phyloP scores from a whole-genome alignment of 2,329 filamentous ascomycete genomes.

The Rutstroemia sydowiana region DNA sequence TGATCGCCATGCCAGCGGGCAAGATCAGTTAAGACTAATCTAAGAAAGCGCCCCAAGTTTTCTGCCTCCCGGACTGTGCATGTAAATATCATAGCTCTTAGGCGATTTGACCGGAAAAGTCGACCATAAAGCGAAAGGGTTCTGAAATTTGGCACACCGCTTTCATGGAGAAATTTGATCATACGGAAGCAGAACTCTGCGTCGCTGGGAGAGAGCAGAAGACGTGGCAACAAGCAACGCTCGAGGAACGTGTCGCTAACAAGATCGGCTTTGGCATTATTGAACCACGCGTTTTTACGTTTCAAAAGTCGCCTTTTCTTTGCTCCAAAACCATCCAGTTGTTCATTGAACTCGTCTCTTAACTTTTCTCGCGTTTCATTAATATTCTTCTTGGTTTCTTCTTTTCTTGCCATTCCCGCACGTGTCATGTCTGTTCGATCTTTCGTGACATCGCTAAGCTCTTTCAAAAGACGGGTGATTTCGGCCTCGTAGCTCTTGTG shows the following conservation, averaged over 20 bases:
- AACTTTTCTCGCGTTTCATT: constrained; percentile 63
- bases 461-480: constrained; percentile 58
- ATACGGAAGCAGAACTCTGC: constrained; percentile 84
- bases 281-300: constrained; percentile 75
- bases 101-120: constrained; percentile 74
- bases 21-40: constrained; percentile 72
- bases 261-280: constrained; percentile 53
- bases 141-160: constrained; percentile 78
- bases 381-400: constrained; percentile 62
- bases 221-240: constrained; percentile 83
- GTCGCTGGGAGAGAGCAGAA: constrained; percentile 77
- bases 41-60: constrained; percentile 86
- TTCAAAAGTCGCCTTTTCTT: constrained; percentile 63
- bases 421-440: constrained; percentile 68
- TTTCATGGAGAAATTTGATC: constrained; percentile 79
- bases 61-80: constrained; percentile 88
- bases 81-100: constrained; percentile 77
- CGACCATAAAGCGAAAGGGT: constrained; percentile 77
- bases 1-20: constrained; percentile 77
- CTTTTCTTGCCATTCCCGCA: constrained; percentile 57
- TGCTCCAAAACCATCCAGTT: constrained; percentile 58
- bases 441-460: constrained; percentile 58
- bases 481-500: constrained; percentile 72
- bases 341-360: constrained; percentile 64
- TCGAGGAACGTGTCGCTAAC: constrained; percentile 76